A percentile compares a stretch with the other conserved stretches of the same genome.
Evolutionary conservation across 2,329 filamentous ascomycete genomes (phyloP).

Genomic region (Colletotrichum cereale): DNA sequence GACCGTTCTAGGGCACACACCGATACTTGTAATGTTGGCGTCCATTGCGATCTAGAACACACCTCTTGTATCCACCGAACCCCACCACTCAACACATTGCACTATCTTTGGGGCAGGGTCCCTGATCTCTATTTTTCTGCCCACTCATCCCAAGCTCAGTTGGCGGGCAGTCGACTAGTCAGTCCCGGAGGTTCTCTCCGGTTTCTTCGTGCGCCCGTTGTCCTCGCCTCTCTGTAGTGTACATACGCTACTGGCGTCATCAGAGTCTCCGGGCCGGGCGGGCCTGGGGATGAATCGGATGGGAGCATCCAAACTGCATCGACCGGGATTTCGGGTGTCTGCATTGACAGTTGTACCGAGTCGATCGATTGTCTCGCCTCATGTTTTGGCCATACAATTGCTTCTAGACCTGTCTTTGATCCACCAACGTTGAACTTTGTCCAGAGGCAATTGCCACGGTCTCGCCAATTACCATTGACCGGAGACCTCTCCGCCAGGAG

Average conservation of each 20-base stretch:
- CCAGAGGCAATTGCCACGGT: conserved; percentile 15
- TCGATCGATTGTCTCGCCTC: conserved; percentile 30
- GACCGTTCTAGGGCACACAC: conserved; percentile 30
- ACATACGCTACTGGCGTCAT: neutral
- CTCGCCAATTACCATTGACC: neutral
- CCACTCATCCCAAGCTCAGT: neutral
- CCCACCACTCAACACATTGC: neutral
- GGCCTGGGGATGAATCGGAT: neutral
- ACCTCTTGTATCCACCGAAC: conserved; percentile 10
- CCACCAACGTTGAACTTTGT: neutral
- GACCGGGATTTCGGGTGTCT: neutral
- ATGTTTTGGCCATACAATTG: conserved; percentile 16
- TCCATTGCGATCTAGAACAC: conserved; percentile 39
- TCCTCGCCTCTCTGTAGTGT: neutral
- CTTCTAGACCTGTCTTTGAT: neutral
- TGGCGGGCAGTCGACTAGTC: neutral
- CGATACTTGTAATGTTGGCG: conserved; percentile 33
- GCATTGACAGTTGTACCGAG: conserved; percentile 10
- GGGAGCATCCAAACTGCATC: neutral
- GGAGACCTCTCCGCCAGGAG: neutral
- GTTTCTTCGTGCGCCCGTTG: neutral
- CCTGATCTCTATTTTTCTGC: conserved; percentile 11
- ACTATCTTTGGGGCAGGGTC: conserved; percentile 6
- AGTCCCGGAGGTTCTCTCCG: conserved; percentile 4
- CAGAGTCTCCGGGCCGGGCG: conserved; percentile 26